Evolutionary conservation across 1,284 basidiomycete species (phyloP), one percentile per base, ranked within the genome.

Genomic region (Ceratobasidium sp.): DNA sequence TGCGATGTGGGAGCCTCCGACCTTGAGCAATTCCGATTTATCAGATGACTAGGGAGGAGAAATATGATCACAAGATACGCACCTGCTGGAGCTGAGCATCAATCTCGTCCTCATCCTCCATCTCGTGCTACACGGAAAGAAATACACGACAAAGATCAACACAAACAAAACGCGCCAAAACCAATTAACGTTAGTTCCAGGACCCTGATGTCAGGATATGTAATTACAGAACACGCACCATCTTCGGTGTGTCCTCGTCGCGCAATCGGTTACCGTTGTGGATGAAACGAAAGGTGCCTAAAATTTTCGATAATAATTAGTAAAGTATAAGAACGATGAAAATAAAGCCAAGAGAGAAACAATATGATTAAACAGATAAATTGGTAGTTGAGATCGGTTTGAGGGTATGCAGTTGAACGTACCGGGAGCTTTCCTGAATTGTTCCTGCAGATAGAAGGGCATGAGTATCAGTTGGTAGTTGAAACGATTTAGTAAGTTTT

Each of bases 371-470:
- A 23, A 49, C 23, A 23, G 16, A 18, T n/a, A 49, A 49, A 49
- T 49, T 5, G 47, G 7, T 7, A 5, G 4, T n/a, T 5, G 16
- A n/a, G 5, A 18, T 6, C 4, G 47, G 47, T 14, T 18, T 49
- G 47, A 23, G 23, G 47, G 23, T 49, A 38, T 23, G 16, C 47
- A 49, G 26, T 11, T 28, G 23, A 21, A 67, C 66, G 13, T 47
- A 70, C 66, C 38, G 6, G 66, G 66, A 28, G 43, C 66, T 49
- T 70, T 70, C 18, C 43, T 54, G 41, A 70, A 70, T 70, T 70
- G 66, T 70, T 70, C 54, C 66, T 70, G n/a, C 0, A 7, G 16
- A n/a, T 30, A n/a, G 18, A 21, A 46, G 11, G 14, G 28, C 35
- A 47, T 41, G 35, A 52, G 50, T 14, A 2, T 54, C 13, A 26